A percentile compares a stretch with the other conserved stretches of the same genome.
Evolutionary conservation across 2,329 filamentous ascomycete species (phyloP).

Genomic region (Metarhizium sp.): DNA sequence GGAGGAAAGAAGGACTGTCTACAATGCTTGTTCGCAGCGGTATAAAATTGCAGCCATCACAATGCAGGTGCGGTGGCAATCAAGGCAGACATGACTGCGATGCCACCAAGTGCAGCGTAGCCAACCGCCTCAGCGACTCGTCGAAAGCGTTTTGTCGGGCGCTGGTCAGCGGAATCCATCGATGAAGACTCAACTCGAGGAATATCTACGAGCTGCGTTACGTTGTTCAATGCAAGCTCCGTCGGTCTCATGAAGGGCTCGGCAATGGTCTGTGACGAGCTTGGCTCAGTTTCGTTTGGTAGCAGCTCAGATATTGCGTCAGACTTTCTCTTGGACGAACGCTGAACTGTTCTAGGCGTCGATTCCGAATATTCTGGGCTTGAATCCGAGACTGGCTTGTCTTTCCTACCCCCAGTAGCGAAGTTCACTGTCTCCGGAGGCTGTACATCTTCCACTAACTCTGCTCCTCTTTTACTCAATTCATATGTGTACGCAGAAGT

Average conservation of each 20-base stretch:
- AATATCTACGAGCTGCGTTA: background rate
- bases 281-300: constrained; percentile 1
- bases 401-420: background rate
- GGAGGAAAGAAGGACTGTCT: background rate
- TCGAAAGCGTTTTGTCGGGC: constrained; percentile 22
- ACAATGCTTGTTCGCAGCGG: background rate
- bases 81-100: constrained; percentile 29
- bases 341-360: background rate
- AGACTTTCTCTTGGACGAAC: constrained; percentile 4
- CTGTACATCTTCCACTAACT: background rate
- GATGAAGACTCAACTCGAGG: background rate
- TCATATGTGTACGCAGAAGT: constrained; percentile 21
- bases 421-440: background rate
- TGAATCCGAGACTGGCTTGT: background rate
- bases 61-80: constrained; percentile 27
- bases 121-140: constrained; percentile 26
- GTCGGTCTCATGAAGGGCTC: background rate
- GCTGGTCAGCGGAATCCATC: background rate
- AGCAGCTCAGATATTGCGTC: constrained; percentile 2
- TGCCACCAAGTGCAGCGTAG: constrained; percentile 26
- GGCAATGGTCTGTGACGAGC: constrained; percentile 1
- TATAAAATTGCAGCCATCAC: constrained; percentile 5
- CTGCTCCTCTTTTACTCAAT: constrained; percentile 15
- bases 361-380: background rate
- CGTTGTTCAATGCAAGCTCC: background rate